Base-by-base conservation (phyloP, 2,329 filamentous ascomycete genomes). In the Diaporthe amygdali region DNA sequence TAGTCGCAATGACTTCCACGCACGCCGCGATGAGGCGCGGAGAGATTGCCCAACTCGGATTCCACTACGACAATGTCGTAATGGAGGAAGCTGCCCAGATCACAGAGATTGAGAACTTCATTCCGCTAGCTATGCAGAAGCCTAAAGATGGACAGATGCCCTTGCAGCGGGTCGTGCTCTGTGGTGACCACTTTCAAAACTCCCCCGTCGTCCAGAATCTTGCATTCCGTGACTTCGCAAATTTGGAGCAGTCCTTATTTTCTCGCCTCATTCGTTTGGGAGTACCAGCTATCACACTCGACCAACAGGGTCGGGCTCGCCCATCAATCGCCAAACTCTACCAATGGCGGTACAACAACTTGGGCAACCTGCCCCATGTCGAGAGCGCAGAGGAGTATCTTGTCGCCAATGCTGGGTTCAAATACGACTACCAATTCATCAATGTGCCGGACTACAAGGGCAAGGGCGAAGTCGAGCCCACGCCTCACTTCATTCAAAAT, bases 11-110 rank as follows among this genome's bases (percentile, higher is more conserved):
- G 97, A 99, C 96, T 22, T 97, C 95, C 5, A 99, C 97, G 0
- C 96, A 99, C 81, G 97, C 96, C 5, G 96, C 96, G 1, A 99
- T 99, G 88, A 91, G 95, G 73, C 88, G 96, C 74, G 91, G 94
- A 74, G 96, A 98, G 77, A 98, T 99, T 76, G 93, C 94, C 0
- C 88, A 90, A 20, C 88, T 98, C n/a, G 95, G 95, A 20, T 99
- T 99, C 82, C 94, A 94, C 76, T 99, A 99, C 77, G 95, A 98
- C 84, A 99, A 97, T 74, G 93, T 99, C 15, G 88, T 99, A 67
- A 98, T 99, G 93, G 96, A 99, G 84, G 96, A 99, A 86, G 96
- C 96, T 6, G 96, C 96, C 15, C 96, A 99, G 79, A 96, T 99
- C 78, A 99, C 96, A 0, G 96, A 99, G 81, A 93, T 98, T 55